Evolutionary conservation across 805 yeast species (phyloP), one percentile per base, ranked within the genome.

Genomic region (Ogataea thermomethanolica): DNA sequence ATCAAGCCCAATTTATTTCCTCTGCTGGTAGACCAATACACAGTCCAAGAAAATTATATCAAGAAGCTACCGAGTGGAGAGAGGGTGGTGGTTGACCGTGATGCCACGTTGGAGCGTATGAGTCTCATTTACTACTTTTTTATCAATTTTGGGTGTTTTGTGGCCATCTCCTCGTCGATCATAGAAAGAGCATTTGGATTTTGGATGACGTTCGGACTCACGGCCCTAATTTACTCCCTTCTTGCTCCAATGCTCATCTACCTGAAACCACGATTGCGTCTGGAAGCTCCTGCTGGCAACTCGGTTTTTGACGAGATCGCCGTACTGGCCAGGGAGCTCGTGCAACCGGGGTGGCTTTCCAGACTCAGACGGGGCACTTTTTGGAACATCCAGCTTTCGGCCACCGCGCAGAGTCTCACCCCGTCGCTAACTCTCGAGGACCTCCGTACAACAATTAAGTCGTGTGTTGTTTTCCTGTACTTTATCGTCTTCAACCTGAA

Each of bases 11-110:
- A 74, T 52, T 62, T 74, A 35, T 61, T 71, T 45, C 77, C 77
- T 5, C 57, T 72, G 34, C 50, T 72, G 29, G 64, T 72, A 62
- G 86, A 82, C 50, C 88, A 81, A 61, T 79, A 79, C 58, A 73
- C 78, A 27, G 69, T 73, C 54, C 66, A 74, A 30, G 70, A 71
- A 49, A 81, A 78, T 40, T 73, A 42, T 72, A 74, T 59, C 61
- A 71, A 41, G 68, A 72, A 49, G 77, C 72, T 72, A 31, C 74
- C 82, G 4, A 22, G 50, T 15, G 78, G 78, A 2, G 80, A 77
- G 54, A 67, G 71, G 26, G 89, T 84, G 20, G 73, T 85, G 48
- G 62, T 72, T 21, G 76, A 71, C 46, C 62, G 71, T 28, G 66
- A 68, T 49, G 64, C 73, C 46, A 59, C 74, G 1, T 54, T 72